Evolutionary conservation across 345 rosid species (phyloP), one percentile per base, ranked within the genome.

Genomic region (Euclidium syriacum): DNA sequence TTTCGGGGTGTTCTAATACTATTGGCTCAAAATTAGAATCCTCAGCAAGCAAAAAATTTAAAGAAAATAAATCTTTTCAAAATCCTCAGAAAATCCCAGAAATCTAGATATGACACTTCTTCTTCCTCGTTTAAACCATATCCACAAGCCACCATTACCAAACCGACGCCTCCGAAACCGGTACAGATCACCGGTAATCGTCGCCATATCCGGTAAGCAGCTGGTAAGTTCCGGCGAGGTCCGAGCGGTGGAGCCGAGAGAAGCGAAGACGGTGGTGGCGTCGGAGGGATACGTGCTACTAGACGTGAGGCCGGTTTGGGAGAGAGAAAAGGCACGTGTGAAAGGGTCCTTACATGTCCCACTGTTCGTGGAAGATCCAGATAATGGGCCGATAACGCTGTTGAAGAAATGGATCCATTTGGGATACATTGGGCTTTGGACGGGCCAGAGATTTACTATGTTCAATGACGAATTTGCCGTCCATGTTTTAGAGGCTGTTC

Each of bases 371-470:
- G 79, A 77, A 71, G 96, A 92, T 74, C 5, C 49, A 61, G 96
- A 89, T 48, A 82, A 69, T 6, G 68, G 88, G 40, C 87, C 78
- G 16, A 15, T 92, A 17, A 89, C 98, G 35, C 80, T 92, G 43
- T 25, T 92, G 70, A 92, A 89, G 80, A 87, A 89, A 62, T 92
- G 96, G 96, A 86, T 92, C 35, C 96, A 87, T 74, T 81, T 92
- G 38, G 96, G 96, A 3, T 89, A 87, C 75, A 79, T 92, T 60
- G 96, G 96, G 33, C 66, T 86, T 39, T 89, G 98, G 98, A 92
- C 95, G 15, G 98, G 98, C 34, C 98, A 89, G 75, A 74, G 76
- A 62, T 87, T 87, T 65, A 87, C 96, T 1, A 82, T 72, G 64
- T 27, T 83, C 20, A 88, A 89, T 76, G 79, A 81, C 38, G 73